Evolutionary conservation across 164 flowering plant genomes (phyloP).

Genomic region (Piper betle): DNA sequence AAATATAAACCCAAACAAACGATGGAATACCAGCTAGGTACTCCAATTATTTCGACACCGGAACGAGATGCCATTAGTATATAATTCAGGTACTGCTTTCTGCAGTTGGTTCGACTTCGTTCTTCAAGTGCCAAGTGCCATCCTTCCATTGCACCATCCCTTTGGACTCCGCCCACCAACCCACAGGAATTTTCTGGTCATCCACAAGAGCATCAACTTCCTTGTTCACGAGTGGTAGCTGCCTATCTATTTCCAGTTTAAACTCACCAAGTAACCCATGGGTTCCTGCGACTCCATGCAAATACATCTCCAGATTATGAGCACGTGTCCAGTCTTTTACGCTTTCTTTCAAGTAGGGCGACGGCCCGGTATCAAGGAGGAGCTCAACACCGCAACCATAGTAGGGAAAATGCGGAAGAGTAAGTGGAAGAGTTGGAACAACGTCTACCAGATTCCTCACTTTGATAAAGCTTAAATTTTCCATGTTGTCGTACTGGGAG

Average conservation of each 20-base stretch:
- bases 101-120: constrained; percentile 3
- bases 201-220: constrained; percentile 35
- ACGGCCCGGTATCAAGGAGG: constrained; percentile 43
- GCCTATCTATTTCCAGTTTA: constrained; percentile 40
- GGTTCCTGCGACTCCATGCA: constrained; percentile 87
- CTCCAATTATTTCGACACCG: too few relatives aligned
- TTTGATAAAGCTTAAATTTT: constrained; percentile 32
- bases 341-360: constrained; percentile 48
- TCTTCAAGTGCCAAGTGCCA: constrained; percentile 68
- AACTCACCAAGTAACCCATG: constrained; percentile 49
- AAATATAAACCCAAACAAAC: too few relatives aligned
- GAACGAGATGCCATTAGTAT: too few relatives aligned
- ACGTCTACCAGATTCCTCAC: constrained; percentile 38
- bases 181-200: constrained; percentile 45
- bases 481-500: constrained; percentile 13
- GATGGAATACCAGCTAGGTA: too few relatives aligned
- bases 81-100: too few relatives aligned
- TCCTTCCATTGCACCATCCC: constrained; percentile 63
- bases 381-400: constrained; percentile 52
- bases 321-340: constrained; percentile 14
- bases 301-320: constrained; percentile 57
- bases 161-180: constrained; percentile 61
- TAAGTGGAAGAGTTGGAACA: constrained; percentile 64
- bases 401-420: constrained; percentile 23
- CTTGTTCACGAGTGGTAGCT: constrained; percentile 53